Conservation (phyloP, 352 stramenopile genomes). For the Halophytophthora batemanensis region DNA sequence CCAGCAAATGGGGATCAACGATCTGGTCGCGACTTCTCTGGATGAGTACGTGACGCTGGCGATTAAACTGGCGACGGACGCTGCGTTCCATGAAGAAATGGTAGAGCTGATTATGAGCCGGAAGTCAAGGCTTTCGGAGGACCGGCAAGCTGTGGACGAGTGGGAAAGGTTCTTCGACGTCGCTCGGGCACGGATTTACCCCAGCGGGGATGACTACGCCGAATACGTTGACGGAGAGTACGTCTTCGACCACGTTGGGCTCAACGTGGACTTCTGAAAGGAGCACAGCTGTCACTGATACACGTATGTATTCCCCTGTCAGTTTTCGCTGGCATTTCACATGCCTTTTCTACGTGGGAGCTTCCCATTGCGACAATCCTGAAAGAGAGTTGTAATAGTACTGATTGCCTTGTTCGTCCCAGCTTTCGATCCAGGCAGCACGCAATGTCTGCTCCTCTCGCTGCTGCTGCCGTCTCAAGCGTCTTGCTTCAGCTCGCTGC, state of each 20-base stretch:
- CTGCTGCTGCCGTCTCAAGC: conserved; percentile 28
- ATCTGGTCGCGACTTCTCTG: conserved; percentile 42
- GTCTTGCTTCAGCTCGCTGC: conserved; percentile 29
- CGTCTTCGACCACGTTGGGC: too few species aligned
- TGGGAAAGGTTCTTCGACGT: conserved; percentile 77
- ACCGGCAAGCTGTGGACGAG: conserved; percentile 43
- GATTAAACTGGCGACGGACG: conserved; percentile 46
- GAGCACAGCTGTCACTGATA: too few species aligned
- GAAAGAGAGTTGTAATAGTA: conserved; percentile 69
- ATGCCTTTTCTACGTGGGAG: conserved; percentile 12
- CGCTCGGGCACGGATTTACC: conserved; percentile 25
- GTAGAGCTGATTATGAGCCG: conserved; percentile 36
- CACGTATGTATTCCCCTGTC: too few species aligned
- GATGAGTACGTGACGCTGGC: conserved; percentile 54
- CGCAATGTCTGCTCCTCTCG: conserved; percentile 26
- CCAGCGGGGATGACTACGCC: conserved; percentile 15
- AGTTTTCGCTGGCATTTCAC: too few species aligned
- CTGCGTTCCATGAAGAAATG: conserved; percentile 43
- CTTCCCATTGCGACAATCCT: conserved; percentile 54
- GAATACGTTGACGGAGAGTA: conserved; percentile 2
- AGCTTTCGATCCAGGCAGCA: conserved; percentile 43
- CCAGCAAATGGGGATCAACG: conserved; percentile 55
- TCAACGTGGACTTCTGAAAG: neutral
- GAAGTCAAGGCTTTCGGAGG: conserved; percentile 39
- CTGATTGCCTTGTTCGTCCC: conserved; percentile 43